These are phyloP conservation scores for Mycena haematopus DNA, from an alignment of 768 basidiomycete genomes.

Conservation along the genomic window DNA sequence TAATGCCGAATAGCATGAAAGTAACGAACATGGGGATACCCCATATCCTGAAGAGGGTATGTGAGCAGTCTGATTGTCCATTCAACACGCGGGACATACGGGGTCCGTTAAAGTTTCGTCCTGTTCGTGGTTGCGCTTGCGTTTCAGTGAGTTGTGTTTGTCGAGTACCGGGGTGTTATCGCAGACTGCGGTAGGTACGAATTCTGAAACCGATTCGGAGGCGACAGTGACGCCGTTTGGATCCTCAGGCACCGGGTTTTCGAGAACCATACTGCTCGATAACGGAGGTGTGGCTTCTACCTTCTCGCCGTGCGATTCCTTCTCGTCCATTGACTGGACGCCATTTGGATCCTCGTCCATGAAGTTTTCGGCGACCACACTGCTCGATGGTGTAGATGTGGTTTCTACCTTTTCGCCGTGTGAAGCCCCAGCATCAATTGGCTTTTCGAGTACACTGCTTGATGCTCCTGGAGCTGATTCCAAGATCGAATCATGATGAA, in stretches of 20 bases:
- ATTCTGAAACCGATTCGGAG: not conserved
- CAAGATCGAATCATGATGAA: not conserved
- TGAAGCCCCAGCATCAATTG: too few species aligned
- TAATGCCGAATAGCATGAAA: not conserved
- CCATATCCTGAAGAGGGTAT: conserved; percentile 39
- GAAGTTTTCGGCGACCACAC: conserved; percentile 1
- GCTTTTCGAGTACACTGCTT: conserved; percentile 1
- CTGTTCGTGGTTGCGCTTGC: conserved; percentile 39
- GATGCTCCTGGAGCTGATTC: not conserved
- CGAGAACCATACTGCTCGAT: not conserved
- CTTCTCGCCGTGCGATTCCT: not conserved
- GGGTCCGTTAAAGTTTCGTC: conserved; percentile 27
- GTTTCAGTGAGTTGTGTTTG: conserved; percentile 34
- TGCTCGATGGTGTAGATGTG: not conserved
- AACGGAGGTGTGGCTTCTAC: not conserved
- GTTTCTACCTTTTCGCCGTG: not conserved
- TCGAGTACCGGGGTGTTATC: not conserved
- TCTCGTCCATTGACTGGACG: not conserved
- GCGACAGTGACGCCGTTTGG: not conserved
- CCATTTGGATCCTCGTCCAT: not conserved
- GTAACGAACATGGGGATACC: conserved; percentile 49
- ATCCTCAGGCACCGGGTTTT: not conserved
- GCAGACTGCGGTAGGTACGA: not conserved
- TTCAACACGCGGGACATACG: conserved; percentile 11
- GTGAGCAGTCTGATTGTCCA: not conserved